These are phyloP conservation scores for Plectosphaerella sp. DNA, from an alignment of 2,329 filamentous ascomycete species.

Conservation along the genomic window DNA sequence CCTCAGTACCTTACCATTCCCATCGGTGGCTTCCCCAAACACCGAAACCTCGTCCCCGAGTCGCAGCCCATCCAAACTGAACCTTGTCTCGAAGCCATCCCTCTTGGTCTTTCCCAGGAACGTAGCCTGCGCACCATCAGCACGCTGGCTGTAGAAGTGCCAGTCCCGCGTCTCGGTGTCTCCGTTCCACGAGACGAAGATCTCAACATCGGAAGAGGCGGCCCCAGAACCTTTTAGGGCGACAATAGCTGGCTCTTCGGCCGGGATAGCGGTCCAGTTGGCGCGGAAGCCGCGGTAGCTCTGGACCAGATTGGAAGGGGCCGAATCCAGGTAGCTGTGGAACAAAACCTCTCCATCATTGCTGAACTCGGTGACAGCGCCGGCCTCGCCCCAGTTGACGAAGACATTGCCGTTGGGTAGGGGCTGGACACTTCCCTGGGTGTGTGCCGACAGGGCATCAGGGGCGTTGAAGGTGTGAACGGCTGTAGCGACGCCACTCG, in stretches of 20 bases:
- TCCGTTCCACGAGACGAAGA: slow-evolving; percentile 52
- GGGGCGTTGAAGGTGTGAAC: slow-evolving; percentile 8
- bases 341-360: slow-evolving; percentile 15
- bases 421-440: slow-evolving; percentile 19
- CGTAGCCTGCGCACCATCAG: slow-evolving; percentile 23
- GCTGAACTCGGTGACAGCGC: slow-evolving; percentile 42
- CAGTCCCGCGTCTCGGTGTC: slow-evolving; percentile 40
- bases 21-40: background rate
- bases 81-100: slow-evolving; percentile 37
- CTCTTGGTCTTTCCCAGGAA: slow-evolving; percentile 31
- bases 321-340: slow-evolving; percentile 13
- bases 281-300: slow-evolving; percentile 19
- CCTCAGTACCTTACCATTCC: background rate
- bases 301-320: slow-evolving; percentile 12
- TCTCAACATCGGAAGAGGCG: background rate
- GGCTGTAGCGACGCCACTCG: slow-evolving; percentile 3
- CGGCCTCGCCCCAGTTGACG: slow-evolving; percentile 44
- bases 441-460: slow-evolving; percentile 7
- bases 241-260: slow-evolving; percentile 17
- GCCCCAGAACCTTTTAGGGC: slow-evolving; percentile 15
- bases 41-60: background rate
- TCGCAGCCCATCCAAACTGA: slow-evolving; percentile 19
- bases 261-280: slow-evolving; percentile 10
- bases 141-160: slow-evolving; percentile 41
- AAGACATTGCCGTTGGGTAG: slow-evolving; percentile 38